Evolutionary conservation across 495 filamentous ascomycete genomes (phyloP).

Genomic region (Aspergillus cristatus): DNA sequence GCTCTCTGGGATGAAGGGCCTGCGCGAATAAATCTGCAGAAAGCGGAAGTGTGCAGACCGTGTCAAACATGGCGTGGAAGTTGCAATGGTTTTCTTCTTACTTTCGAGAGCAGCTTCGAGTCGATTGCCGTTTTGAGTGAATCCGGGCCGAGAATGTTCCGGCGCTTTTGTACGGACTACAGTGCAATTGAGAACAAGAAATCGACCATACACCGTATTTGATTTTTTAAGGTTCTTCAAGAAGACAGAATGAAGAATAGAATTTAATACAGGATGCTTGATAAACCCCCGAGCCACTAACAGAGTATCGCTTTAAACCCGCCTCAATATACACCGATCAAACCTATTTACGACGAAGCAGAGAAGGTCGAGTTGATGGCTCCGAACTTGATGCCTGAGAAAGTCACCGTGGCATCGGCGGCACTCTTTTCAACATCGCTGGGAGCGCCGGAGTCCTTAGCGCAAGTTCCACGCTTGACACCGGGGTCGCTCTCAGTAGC

Average conservation of each 20-base stretch:
- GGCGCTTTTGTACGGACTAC: not conserved
- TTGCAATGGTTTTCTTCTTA: not conserved
- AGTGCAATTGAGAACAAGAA: not conserved
- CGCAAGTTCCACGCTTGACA: slow-evolving; percentile 60
- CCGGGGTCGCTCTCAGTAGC: slow-evolving; percentile 48
- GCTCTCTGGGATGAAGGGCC: slow-evolving; percentile 72
- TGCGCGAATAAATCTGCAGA: slow-evolving; percentile 82
- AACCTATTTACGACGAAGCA: slow-evolving; percentile 6
- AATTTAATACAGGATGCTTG: not conserved
- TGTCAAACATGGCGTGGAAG: slow-evolving; percentile 57
- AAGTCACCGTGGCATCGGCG: slow-evolving; percentile 50
- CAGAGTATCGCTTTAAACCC: too few species aligned
- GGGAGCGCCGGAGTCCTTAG: slow-evolving; percentile 53
- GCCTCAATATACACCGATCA: too few species aligned
- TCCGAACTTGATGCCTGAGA: slow-evolving; percentile 62
- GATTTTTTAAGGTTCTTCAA: not conserved
- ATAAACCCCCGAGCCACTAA: too few species aligned
- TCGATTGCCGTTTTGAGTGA: slow-evolving; percentile 6
- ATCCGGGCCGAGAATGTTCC: slow-evolving; percentile 20
- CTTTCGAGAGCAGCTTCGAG: slow-evolving; percentile 2
- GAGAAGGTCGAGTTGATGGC: slow-evolving; percentile 55
- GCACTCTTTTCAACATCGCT: slow-evolving; percentile 46
- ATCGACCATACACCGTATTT: too few species aligned
- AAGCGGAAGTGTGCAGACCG: slow-evolving; percentile 80
- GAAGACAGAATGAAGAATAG: slow-evolving; percentile 2